Evolutionary conservation across 2,329 filamentous ascomycete genomes (phyloP), one percentile per base, ranked within the genome.

Genomic region (Hypoxylon sp.): DNA sequence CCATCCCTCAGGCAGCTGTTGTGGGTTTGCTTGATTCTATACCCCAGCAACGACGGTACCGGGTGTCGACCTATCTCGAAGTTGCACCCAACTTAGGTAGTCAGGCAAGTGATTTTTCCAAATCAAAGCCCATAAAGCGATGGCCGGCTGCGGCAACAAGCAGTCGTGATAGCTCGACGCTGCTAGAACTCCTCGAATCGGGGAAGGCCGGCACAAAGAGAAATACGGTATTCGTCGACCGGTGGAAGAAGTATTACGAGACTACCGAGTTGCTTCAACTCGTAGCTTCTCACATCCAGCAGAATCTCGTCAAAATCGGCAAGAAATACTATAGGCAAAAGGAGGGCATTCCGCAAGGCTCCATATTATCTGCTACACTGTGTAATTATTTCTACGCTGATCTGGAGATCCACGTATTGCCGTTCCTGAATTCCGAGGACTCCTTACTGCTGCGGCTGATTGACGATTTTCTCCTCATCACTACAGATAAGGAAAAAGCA

Each of bases 301-400:
- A 89, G 62, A 97, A 98, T 73, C 82, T 97, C 24, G 88, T 99
- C 72, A 93, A 91, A 73, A 89, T 98, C 39, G 94, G 93, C 49
- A 94, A 93, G 79, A 92, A 90, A 69, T 93, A 89, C 75, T 97
- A 95, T 75, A 87, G 92, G 22, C 95, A 99, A 75, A 94, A 89
- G 75, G 81, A 85, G 20, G 95, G 95, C 13, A 98, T 99, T 39
- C 94, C 95, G 0, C 95, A 99, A 76, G 95, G 95, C 6, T 97
- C 94, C 0, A 85, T 97, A 1, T 76, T 99, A 4, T 97, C 94
- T 0, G 91, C 90, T 44, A 82, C 93, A 41, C 82, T 99, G 4
- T 98, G 95, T 82, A 98, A 93, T 78, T 94, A 97, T 78, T 97
- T 98, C 77, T 99, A 99, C 74, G 94, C 92, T 5, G 89, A 95